phyloP scores from a whole-genome alignment of 768 basidiomycete genomes.

The Boletus rubropictus region DNA sequence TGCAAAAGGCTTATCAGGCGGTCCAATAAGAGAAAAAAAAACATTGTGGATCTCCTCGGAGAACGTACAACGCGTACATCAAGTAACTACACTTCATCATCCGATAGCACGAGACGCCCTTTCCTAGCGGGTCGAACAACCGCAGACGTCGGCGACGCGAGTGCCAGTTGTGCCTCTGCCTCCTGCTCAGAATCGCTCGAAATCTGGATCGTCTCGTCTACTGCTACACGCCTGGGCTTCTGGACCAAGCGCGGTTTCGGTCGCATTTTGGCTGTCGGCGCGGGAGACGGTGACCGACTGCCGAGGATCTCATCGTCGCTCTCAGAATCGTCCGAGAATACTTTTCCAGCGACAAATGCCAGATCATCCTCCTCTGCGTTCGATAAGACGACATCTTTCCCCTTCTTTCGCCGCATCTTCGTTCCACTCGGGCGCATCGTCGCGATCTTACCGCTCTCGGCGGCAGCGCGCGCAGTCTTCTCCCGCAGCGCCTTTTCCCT shows the following conservation, averaged over 20 bases:
- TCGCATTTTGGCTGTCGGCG: constrained; percentile 18
- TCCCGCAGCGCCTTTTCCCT: constrained; percentile 61
- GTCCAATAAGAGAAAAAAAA: not conserved
- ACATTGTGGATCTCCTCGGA: constrained; percentile 1
- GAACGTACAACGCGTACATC: constrained; percentile 10
- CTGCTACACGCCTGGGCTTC: constrained; percentile 20
- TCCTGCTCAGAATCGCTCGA: constrained; percentile 20
- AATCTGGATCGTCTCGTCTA: constrained; percentile 14
- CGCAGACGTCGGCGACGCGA: not conserved
- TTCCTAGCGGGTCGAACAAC: constrained; percentile 20
- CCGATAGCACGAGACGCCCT: constrained; percentile 33
- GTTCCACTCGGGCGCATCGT: constrained; percentile 46
- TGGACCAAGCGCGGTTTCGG: constrained; percentile 41
- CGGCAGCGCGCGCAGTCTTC: constrained; percentile 43
- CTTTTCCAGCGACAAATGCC: constrained; percentile 8
- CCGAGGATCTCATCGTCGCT: constrained; percentile 26
- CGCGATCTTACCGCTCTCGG: constrained; percentile 35
- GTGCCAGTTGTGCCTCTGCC: not conserved
- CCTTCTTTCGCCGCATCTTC: constrained; percentile 52
- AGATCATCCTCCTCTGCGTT: constrained; percentile 27
- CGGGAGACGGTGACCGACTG: constrained; percentile 23
- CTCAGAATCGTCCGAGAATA: constrained; percentile 18
- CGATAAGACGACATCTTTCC: constrained; percentile 42
- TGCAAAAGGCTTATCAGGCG: constrained; percentile 6
- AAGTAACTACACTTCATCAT: constrained; percentile 31